Evolutionary conservation across 2,329 filamentous ascomycete genomes (phyloP).

Genomic region (Fusarium caatingaense): DNA sequence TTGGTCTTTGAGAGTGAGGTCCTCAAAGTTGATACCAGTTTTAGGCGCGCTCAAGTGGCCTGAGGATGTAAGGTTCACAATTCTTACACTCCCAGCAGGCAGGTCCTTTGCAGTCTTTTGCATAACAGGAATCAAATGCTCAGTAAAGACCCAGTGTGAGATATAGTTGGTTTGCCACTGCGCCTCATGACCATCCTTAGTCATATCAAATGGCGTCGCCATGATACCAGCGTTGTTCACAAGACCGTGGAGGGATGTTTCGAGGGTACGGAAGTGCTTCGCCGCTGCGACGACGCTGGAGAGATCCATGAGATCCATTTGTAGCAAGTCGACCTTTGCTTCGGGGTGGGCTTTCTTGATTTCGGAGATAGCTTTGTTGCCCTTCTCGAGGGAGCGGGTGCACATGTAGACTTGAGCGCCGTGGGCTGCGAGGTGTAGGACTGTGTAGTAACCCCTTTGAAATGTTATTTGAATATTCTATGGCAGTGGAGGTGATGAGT

Average conservation of each 20-base stretch:
- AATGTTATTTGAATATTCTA: not conserved
- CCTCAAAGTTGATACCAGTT: constrained; percentile 19
- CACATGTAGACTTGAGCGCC: constrained; percentile 36
- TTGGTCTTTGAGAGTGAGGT: not conserved
- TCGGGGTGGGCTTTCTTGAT: constrained; percentile 11
- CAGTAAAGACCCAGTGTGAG: constrained; percentile 31
- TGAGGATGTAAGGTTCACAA: constrained; percentile 34
- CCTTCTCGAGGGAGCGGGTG: constrained; percentile 14
- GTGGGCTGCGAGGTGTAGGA: constrained; percentile 23
- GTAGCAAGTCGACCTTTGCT: constrained; percentile 4
- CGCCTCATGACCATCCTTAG: constrained; percentile 21
- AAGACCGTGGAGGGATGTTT: constrained; percentile 18
- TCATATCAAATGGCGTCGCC: constrained; percentile 23
- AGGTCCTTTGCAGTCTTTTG: constrained; percentile 10
- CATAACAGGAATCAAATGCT: constrained; percentile 30
- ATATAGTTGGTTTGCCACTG: constrained; percentile 41
- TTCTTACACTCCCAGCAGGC: constrained; percentile 17
- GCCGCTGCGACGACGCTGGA: constrained; percentile 22
- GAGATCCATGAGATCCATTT: constrained; percentile 29
- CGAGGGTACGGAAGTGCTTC: constrained; percentile 20
- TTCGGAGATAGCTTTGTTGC: not conserved
- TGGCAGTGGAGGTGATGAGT: rapidly evolving
- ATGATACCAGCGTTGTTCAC: constrained; percentile 39
- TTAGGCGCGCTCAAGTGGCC: constrained; percentile 30
- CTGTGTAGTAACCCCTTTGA: constrained; percentile 27